Evolutionary conservation across 2,329 filamentous ascomycete species (phyloP), one percentile per base, ranked within the genome.

Genomic region (Aureobasidium namibiae): DNA sequence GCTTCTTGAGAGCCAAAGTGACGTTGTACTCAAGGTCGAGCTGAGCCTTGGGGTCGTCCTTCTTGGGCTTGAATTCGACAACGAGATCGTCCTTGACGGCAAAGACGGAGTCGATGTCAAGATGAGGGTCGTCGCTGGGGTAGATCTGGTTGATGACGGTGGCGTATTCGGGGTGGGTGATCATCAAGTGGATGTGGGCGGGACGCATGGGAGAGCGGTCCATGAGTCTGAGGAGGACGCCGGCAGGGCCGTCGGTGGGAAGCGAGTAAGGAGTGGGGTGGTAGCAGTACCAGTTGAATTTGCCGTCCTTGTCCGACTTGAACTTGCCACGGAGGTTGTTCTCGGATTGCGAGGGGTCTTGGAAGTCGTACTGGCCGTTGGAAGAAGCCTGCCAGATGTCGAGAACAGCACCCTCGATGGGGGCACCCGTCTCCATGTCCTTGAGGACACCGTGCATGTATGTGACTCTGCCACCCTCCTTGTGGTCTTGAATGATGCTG

Each of bases 241-340:
- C 80, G 23, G 80, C 78, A 34, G 81, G 80, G 11, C 76, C 86
- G 66, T 88, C 83, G 53, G 80, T 84, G 45, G 86, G 85, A 62
- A 90, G 78, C 39, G 85, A 85, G 75, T 90, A 90, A 5, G 85
- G 83, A 0, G 87, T 89, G 0, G 87, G 87, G 73, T 87, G 80
- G 68, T 86, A 82, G 79, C 86, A 89, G 81, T 89, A 89, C 74
- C 88, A 86, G 74, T 78, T 81, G 74, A 86, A 88, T 71, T 85
- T 80, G 66, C 87, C 87, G 63, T 89, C 80, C 66, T 81, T 80
- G 72, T 89, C 82, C 63, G 85, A 82, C 66, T 80, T 81, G 78
- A 90, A 90, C 76, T 89, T 90, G 71, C 87, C 87, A 44, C 87
- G 82, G 42, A 90, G 79, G 78, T 90, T 90, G 80, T 89, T 87